Base-by-base conservation (phyloP, 129 eudicot species). In the Escallonia herrerae region DNA sequence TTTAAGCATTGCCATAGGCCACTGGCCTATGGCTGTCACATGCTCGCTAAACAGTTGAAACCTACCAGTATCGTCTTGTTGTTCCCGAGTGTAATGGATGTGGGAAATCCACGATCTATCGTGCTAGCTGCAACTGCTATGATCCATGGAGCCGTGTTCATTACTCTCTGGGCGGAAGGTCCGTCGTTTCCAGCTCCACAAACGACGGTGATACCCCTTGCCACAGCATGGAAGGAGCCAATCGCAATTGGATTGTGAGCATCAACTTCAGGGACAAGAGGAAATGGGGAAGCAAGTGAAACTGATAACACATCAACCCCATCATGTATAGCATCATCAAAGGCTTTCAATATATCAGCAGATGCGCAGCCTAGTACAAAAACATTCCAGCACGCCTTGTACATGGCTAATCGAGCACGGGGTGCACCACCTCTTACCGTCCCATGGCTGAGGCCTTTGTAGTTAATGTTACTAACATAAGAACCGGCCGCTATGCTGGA, bases 51-150 rank as follows among this genome's bases (percentile, higher is more conserved):
- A 22, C 33, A 22, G 33, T 22, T 22, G 1, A 22, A 22, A 22
- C 33, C 5, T 72, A 72, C 76, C 66, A 15, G 7, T 1, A 73
- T 9, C 3, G 77, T 73, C 49, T 44, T 40, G 56, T 70, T 76
- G 72, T 76, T 71, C 15, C 76, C 76, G 3, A 76, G 60, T 33
- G 72, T 65, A 42, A 76, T 65, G 3, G 33, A 45, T 3, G 63
- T 46, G 0, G 63, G 38, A 48, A 70, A 60, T 0, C 56, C 40
- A 2, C 76, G 39, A 45, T 79, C 80, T 11, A 74, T 64, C 4
- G 69, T 64, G 43, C 62, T 43, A n/a, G 80, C 83, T 3, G 73
- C 83, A 44, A 79, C 80, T 2, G 73, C 57, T 57, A 76, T 38
- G 14, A 64, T 6, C 80, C 80, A 75, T 2, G 80, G 80, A 3